Base-by-base conservation (phyloP, 495 filamentous ascomycete species). In the Astrocystis sublimbata region DNA sequence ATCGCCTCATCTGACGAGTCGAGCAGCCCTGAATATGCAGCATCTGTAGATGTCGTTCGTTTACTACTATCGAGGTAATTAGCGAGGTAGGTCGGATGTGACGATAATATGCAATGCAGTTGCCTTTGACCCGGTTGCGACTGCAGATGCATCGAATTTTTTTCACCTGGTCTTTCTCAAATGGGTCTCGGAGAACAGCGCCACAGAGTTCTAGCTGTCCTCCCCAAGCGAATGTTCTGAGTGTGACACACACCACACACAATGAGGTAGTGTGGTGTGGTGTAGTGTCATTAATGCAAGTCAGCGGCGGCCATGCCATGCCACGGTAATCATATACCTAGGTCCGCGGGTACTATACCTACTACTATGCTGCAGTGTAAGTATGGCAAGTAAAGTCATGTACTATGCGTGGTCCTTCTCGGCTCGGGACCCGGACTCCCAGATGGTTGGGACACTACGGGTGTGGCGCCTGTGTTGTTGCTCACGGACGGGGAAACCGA, bases 321-420 rank as follows among this genome's bases (percentile, higher is more conserved):
- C 40, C 26, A 57, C 26, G 53, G 45, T 49, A 21, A n/a, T n/a
- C n/a, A n/a, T n/a, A n/a, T n/a, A n/a, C n/a, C n/a, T n/a, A n/a
- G n/a, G n/a, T n/a, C n/a, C n/a, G 33, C 33, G 13, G 33, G 6
- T 13, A 36, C 33, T 6, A 36, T 36, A 36, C 33, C 33, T 36
- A 13, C 33, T 13, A 51, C 30, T 9, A 33, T 21, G 46, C 28
- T 31, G 30, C 21, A 13, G 31, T 15, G 28, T 33, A 15, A 36
- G 33, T 46, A 19, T 26, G 13, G 33, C 21, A 40, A 40, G 41
- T 17, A 31, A 26, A 24, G 26, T 30, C 51, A 7, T n/a, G n/a
- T n/a, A 41, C 23, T 49, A 59, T 59, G 56, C 50, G 43, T 53
- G 58, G 58, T 61, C 58, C 58, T 61, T 61, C 33, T 38, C 24